A percentile compares a stretch with the other conserved stretches of the same genome.
Evolutionary conservation across 2,329 filamentous ascomycete species (phyloP).

Genomic region (Diaporthe sp.): DNA sequence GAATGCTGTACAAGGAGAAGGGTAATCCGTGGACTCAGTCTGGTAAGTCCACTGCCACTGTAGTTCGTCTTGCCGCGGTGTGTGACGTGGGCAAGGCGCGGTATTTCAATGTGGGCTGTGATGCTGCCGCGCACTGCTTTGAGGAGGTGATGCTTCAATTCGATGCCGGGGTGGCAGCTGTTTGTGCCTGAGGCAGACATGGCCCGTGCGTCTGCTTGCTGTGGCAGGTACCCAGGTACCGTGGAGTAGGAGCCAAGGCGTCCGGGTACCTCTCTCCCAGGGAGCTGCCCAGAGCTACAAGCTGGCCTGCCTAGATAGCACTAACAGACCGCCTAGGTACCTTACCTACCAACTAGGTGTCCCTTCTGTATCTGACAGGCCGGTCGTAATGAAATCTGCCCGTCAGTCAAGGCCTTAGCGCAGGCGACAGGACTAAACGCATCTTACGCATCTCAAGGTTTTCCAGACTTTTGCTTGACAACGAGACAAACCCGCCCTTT

Average conservation of each 20-base stretch:
- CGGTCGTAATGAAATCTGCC: conserved; percentile 8
- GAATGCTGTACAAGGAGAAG: conserved; percentile 50
- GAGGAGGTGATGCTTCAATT: conserved; percentile 18
- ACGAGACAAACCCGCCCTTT: conserved; percentile 58
- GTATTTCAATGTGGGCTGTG: conserved; percentile 30
- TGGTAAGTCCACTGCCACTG: not conserved
- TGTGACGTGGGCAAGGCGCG: not conserved
- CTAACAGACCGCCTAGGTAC: no score
- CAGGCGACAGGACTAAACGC: conserved; percentile 35
- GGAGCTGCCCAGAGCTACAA: conserved; percentile 1
- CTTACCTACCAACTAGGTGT: no score
- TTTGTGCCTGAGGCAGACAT: conserved; percentile 37
- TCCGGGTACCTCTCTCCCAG: not conserved
- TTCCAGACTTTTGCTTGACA: conserved; percentile 67
- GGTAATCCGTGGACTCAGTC: conserved; percentile 43
- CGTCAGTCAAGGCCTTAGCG: conserved; percentile 43
- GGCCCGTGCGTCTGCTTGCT: not conserved
- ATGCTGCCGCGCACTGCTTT: not conserved
- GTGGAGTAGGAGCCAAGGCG: not conserved
- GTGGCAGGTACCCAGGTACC: not conserved
- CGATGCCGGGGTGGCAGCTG: not conserved
- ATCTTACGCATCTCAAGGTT: conserved; percentile 55
- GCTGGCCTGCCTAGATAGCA: not conserved
- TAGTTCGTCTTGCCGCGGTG: conserved; percentile 31
- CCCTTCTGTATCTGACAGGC: not conserved